phyloP scores from a whole-genome alignment of 345 rosid species.

The Arabis hirsuta region DNA sequence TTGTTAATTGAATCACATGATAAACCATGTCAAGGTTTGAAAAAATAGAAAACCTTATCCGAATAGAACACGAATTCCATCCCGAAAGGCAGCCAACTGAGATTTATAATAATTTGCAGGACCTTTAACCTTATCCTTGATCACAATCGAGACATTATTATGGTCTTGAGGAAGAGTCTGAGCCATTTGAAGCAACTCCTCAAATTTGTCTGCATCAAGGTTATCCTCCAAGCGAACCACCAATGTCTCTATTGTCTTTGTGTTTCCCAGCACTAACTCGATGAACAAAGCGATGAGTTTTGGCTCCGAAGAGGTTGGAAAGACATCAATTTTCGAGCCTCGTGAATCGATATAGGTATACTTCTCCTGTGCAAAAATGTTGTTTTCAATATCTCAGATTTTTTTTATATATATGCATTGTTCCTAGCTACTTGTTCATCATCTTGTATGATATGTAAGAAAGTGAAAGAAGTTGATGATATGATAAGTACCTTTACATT shows the following conservation, averaged over 20 bases:
- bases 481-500: not conserved
- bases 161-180: not conserved
- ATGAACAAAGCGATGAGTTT: not conserved
- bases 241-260: not conserved
- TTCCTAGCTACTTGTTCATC: not conserved
- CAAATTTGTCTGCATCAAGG: not conserved
- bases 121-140: not conserved
- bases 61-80: too few species aligned
- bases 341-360: not conserved
- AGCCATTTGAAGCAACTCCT: slow-evolving; percentile 1
- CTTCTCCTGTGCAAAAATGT: not conserved
- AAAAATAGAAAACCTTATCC: too few species aligned
- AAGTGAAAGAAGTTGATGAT: too few species aligned
- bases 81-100: not conserved
- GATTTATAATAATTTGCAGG: not conserved
- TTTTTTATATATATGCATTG: not conserved
- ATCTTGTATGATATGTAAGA: not conserved
- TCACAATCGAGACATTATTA: not conserved
- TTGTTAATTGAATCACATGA: too few species aligned
- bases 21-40: too few species aligned
- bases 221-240: not conserved
- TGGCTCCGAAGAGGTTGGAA: not conserved
- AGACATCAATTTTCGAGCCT: not conserved
- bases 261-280: not conserved
- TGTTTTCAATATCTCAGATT: not conserved